Base-by-base conservation (phyloP, 2,329 filamentous ascomycete species). In the Aspergillus niger region DNA sequence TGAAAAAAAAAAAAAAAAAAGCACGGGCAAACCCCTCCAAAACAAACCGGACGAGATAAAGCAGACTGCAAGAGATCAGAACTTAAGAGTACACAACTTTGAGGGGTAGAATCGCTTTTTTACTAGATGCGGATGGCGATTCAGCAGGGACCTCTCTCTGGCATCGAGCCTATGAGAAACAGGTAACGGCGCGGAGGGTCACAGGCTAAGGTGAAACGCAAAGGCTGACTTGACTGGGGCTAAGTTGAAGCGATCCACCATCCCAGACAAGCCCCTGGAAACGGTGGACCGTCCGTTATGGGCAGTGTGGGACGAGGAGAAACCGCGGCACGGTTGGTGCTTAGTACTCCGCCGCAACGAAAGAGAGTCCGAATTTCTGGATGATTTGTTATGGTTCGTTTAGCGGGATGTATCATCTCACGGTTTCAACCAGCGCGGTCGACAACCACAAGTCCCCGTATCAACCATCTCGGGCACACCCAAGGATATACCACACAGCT, bases 51-150 rank as follows among this genome's bases (percentile, higher is more conserved):
- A 44, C 11, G 41, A 55, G 47, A 51, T 20, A 20, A 56, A 56
- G 10, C 1, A 36, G 43, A 50, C 17, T 36, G 20, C 20, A 54
- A 32, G 8, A 28, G 52, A 52, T 44, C 38, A 59, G 26, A 15
- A 51, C 24, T 28, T 48, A 20, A 38, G 41, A 5, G 24, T 15
- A 36, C 11, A 13, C 11, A 36, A 36, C 32, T 17, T 17, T 36
- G 49, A 48, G 39, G 39, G 51, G 36, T 26, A 48, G 47, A 55
- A 48, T 32, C 55, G 44, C 57, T 63, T 59, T 63, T 65, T 62
- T 63, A 65, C 63, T 58, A 63, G 57, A 65, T 59, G 57, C 55
- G 58, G 54, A 65, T 63, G 60, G 62, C 63, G 58, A 65, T 61
- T 63, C 62, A 43, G 55, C 59, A 58, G 52, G 49, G 57, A 61